These are phyloP conservation scores for Tubosaeta sp. DNA, from an alignment of 768 basidiomycete species.

Conservation along the genomic window DNA sequence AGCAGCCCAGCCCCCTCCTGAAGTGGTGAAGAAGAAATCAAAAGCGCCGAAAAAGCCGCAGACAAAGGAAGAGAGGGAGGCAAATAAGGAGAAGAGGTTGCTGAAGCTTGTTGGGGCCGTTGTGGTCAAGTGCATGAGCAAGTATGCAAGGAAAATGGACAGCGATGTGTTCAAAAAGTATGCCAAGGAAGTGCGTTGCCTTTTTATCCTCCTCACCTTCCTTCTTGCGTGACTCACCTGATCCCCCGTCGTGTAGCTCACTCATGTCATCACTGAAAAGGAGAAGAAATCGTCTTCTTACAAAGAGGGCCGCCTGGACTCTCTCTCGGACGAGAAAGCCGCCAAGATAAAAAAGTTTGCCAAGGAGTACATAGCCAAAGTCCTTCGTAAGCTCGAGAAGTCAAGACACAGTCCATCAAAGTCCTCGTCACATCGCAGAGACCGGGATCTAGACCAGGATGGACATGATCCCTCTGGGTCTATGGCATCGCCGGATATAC, in stretches of 20 bases:
- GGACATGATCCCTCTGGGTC: slow-evolving; percentile 13
- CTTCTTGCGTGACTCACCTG: slow-evolving; percentile 8
- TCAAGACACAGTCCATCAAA: slow-evolving; percentile 18
- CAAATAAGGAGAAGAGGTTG: slow-evolving; percentile 75
- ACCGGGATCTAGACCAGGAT: slow-evolving; percentile 4
- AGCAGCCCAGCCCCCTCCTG: slow-evolving; percentile 9
- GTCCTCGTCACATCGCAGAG: slow-evolving; percentile 11
- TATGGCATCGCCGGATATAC: slow-evolving; percentile 7
- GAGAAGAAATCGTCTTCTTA: slow-evolving; percentile 90
- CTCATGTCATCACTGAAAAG: slow-evolving; percentile 83
- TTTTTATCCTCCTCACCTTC: not conserved
- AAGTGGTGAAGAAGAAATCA: slow-evolving; percentile 23
- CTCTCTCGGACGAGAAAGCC: slow-evolving; percentile 81
- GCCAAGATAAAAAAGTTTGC: slow-evolving; percentile 89
- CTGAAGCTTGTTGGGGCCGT: slow-evolving; percentile 81
- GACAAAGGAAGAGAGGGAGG: slow-evolving; percentile 58
- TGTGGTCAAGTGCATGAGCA: slow-evolving; percentile 92
- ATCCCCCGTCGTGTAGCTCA: slow-evolving; percentile 50
- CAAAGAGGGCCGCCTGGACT: slow-evolving; percentile 65
- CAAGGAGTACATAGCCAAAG: slow-evolving; percentile 85
- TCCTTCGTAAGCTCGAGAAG: slow-evolving; percentile 60
- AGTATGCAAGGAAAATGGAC: slow-evolving; percentile 71
- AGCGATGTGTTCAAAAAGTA: slow-evolving; percentile 89
- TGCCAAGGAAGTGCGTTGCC: slow-evolving; percentile 77
- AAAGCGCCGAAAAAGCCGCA: slow-evolving; percentile 36